Percentiles rank a stretch among this genome's conserved stretches.
phyloP scores from a whole-genome alignment of 495 filamentous ascomycete genomes.

The Podospora anserina region DNA sequence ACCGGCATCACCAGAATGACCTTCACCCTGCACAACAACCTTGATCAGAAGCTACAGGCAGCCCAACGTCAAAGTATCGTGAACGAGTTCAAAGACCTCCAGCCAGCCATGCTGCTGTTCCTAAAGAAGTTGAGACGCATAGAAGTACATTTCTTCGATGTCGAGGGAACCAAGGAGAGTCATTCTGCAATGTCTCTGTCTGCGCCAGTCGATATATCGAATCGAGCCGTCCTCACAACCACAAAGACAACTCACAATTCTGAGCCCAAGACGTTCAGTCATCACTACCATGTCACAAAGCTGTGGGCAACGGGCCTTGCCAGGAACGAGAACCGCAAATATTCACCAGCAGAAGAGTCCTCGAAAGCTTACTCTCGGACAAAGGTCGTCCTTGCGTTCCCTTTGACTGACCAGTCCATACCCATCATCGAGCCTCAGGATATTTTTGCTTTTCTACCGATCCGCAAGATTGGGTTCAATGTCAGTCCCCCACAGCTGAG shows the following conservation, averaged over 20 bases:
- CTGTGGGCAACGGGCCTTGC: slow-evolving; percentile 24
- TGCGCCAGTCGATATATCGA: background rate
- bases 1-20: slow-evolving; percentile 34
- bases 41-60: slow-evolving; percentile 12
- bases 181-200: background rate
- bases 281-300: slow-evolving; percentile 25
- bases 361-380: slow-evolving; percentile 24
- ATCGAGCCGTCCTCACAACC: background rate
- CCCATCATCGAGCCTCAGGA: slow-evolving; percentile 31
- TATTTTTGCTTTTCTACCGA: slow-evolving; percentile 39
- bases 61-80: slow-evolving; percentile 24
- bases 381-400: slow-evolving; percentile 42
- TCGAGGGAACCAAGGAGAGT: background rate
- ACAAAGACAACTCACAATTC: background rate
- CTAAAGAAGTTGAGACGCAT: slow-evolving; percentile 37
- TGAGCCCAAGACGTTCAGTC: background rate
- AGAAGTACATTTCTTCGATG: slow-evolving; percentile 29
- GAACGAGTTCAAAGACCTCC: slow-evolving; percentile 34
- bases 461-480: slow-evolving; percentile 37
- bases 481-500: background rate
- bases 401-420: slow-evolving; percentile 24
- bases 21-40: slow-evolving; percentile 31
- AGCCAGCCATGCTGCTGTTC: slow-evolving; percentile 38
- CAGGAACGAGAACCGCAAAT: slow-evolving; percentile 32
- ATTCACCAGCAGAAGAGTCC: slow-evolving; percentile 21